These are phyloP conservation scores for Paramecium biaurelia DNA, from an alignment of 73 alveolate genomes.

Conservation along the genomic window DNA sequence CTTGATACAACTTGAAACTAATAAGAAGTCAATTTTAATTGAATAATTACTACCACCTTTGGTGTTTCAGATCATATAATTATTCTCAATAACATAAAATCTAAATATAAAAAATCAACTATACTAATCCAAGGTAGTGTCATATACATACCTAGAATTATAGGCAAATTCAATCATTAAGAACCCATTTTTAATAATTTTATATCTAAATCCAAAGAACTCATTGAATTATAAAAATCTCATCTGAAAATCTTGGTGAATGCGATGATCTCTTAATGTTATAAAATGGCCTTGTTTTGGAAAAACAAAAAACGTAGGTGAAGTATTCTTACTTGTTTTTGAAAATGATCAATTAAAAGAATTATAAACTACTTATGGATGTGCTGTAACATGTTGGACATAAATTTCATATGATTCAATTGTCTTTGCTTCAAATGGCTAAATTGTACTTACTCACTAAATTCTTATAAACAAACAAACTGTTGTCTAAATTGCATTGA, in stretches of 20 bases:
- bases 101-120: no score
- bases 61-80: conserved; percentile 17
- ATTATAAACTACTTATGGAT: background rate
- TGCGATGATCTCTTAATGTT: background rate
- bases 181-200: conserved; percentile 27
- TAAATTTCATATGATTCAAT: background rate
- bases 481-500: background rate
- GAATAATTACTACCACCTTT: background rate
- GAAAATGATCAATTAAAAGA: background rate
- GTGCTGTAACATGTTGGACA: conserved; percentile 46
- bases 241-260: background rate
- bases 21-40: background rate
- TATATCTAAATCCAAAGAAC: background rate
- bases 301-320: conserved; percentile 1
- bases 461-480: background rate
- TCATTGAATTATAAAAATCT: background rate
- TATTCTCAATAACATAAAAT: no score
- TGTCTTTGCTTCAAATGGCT: background rate
- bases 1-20: background rate
- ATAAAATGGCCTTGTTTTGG: background rate
- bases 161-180: background rate
- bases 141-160: conserved; percentile 13
- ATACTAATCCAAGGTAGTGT: conserved; percentile 25
- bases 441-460: background rate
- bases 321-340: background rate